Conservation (phyloP, 306 rosid genomes). For the Astragalus glycyphyllos region DNA sequence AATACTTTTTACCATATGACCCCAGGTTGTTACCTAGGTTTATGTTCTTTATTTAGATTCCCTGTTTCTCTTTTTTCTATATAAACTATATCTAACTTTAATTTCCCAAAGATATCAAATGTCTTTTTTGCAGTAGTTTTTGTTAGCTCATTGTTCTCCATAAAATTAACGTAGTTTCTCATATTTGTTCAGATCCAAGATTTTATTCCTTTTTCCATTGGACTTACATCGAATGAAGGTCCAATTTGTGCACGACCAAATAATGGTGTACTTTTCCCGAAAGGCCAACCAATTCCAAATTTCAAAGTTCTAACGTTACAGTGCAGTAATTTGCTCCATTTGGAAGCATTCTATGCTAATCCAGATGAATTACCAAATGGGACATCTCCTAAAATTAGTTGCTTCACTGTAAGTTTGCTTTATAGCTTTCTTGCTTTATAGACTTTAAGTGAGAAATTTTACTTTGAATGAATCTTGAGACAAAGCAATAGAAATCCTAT, state of each 20-base stretch:
- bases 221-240: conserved; percentile 69
- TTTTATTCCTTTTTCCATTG: conserved; percentile 75
- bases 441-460: conserved; percentile 10
- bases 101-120: conserved; percentile 15
- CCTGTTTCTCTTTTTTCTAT: conserved; percentile 9
- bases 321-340: conserved; percentile 55
- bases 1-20: conserved; percentile 18
- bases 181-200: conserved; percentile 73
- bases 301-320: conserved; percentile 66
- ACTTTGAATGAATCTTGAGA: conserved; percentile 17
- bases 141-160: conserved; percentile 14
- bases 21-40: conserved; percentile 18
- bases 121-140: conserved; percentile 11
- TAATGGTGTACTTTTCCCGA: conserved; percentile 69
- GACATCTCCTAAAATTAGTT: conserved; percentile 64
- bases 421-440: conserved; percentile 14
- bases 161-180: conserved; percentile 31
- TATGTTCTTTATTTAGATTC: conserved; percentile 20
- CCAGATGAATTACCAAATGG: conserved; percentile 68
- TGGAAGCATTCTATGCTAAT: conserved; percentile 79
- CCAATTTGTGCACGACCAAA: conserved; percentile 57
- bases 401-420: conserved; percentile 66
- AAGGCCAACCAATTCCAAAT: conserved; percentile 84
- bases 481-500: conserved; percentile 6
- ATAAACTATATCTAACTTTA: conserved; percentile 3